Base-by-base conservation (phyloP, 2,329 filamentous ascomycete species). In the Diaporthe eres region DNA sequence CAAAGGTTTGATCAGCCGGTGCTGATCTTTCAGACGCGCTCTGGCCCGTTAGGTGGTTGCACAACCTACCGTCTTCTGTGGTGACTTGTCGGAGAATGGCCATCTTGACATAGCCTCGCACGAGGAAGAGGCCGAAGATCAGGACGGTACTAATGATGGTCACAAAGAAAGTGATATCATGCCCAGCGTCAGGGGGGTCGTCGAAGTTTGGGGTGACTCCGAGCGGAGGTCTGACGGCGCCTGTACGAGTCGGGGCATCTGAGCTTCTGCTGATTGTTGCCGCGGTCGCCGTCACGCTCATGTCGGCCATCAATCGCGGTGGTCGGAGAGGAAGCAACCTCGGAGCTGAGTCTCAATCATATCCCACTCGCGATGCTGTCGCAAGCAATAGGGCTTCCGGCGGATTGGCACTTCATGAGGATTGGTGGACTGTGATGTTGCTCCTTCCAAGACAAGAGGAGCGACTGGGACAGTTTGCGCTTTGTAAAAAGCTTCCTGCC, bases 191-290 rank as follows among this genome's bases (percentile, higher is more conserved):
- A 49, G 61, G 61, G 4, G 61, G 61, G 28, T 67, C 19, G 28
- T 67, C 61, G 61, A 67, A 67, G 44, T 67, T 51, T 49, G 61
- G n/a, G 28, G 61, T 67, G 42, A 49, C 25, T 15, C 61, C 61
- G 28, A 37, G 61, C 28, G 61, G 42, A 49, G 61, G 61, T 37
- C 44, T 67, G 61, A 51, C 61, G 28, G 44, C 61, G 28, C 28
- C n/a, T 22, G 42, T 49, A n/a, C 42, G 44, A 49, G 44, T 67
- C 28, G 42, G 42, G 15, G 61, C 61, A 8, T 22, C 61, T 49
- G 28, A 67, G 61, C 61, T 67, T 49, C 28, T n/a, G 44, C 61
- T 67, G 44, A 5, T 49, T 13, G 44, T 15, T 34, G 39, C 25
- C 25, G 39, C 25, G 39, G 61, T n/a, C 22, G 58, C 37, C 58